These are phyloP conservation scores for Aureobasidium zeae DNA, from an alignment of 2,329 filamentous ascomycete species.

Conservation along the genomic window DNA sequence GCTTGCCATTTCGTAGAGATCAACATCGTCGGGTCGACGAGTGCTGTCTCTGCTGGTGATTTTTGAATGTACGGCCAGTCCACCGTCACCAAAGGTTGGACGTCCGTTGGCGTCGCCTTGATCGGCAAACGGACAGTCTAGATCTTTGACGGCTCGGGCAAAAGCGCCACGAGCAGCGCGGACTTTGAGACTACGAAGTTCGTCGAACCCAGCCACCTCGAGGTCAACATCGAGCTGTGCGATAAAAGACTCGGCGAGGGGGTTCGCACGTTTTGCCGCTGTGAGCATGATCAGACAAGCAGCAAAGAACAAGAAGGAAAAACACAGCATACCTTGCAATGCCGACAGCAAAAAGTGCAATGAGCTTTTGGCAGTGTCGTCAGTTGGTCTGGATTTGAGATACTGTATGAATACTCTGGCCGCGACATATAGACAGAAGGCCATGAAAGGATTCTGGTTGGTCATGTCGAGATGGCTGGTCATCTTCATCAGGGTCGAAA, in stretches of 20 bases:
- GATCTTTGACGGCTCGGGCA: background rate
- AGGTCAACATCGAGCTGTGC: constrained; percentile 89
- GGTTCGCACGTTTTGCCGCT: constrained; percentile 82
- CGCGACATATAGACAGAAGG: constrained; percentile 93
- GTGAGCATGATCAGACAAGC: too few species aligned
- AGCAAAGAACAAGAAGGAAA: too few species aligned
- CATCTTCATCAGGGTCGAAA: constrained; percentile 90
- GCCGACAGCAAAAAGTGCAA: constrained; percentile 84
- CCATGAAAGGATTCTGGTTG: constrained; percentile 91
- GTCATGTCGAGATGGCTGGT: constrained; percentile 83
- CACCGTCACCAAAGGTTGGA: constrained; percentile 12
- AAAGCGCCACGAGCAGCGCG: constrained; percentile 8
- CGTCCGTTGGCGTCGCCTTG: background rate
- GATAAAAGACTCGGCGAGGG: constrained; percentile 86
- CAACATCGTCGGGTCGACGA: too few species aligned
- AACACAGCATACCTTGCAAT: constrained; percentile 80
- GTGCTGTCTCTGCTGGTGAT: background rate
- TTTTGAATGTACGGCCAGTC: constrained; percentile 8
- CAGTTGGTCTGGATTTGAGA: constrained; percentile 84
- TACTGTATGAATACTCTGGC: constrained; percentile 93
- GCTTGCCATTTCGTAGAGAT: too few species aligned
- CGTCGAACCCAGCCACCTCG: constrained; percentile 56
- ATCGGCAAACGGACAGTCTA: constrained; percentile 4
- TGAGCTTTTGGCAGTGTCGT: constrained; percentile 67
- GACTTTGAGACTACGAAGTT: constrained; percentile 14